phyloP scores from a whole-genome alignment of 176 grass and related monocot species.

The Triticum turgidum region DNA sequence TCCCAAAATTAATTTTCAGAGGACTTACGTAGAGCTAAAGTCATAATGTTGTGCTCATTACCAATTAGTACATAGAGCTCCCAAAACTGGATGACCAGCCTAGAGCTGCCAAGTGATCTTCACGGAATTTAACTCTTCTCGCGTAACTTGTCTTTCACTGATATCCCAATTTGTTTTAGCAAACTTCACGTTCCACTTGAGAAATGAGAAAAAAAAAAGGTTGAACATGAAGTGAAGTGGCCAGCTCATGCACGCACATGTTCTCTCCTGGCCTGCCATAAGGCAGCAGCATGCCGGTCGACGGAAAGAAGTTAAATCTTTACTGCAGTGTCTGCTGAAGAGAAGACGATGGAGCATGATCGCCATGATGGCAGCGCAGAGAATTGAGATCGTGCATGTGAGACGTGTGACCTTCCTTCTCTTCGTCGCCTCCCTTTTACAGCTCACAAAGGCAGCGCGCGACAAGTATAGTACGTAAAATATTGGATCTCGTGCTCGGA shows the following conservation, averaged over 20 bases:
- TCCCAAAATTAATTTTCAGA: no score
- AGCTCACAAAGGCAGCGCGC: slow-evolving; percentile 40
- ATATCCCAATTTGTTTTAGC: no score
- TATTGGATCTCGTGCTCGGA: slow-evolving; percentile 37
- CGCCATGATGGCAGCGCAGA: slow-evolving; percentile 38
- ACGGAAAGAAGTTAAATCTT: neutral
- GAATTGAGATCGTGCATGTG: slow-evolving; percentile 33
- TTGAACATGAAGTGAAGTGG: neutral
- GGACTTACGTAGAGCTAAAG: no score
- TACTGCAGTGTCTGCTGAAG: neutral
- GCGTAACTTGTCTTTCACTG: no score
- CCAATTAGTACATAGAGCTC: no score
- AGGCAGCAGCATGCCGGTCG: slow-evolving; percentile 20
- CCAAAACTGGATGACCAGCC: no score
- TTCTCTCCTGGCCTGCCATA: neutral
- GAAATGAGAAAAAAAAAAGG: no score
- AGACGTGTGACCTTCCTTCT: slow-evolving; percentile 31
- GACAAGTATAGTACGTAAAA: slow-evolving; percentile 15
- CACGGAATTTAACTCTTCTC: no score
- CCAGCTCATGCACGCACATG: slow-evolving; percentile 9
- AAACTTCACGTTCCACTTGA: no score
- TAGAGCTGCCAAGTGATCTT: no score
- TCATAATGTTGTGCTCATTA: no score
- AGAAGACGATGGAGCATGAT: slow-evolving; percentile 9
- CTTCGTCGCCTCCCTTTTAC: slow-evolving; percentile 27